Evolutionary conservation across 169 alveolate genomes (phyloP), one percentile per base, ranked within the genome.

Genomic region (Cystoisospora suis): DNA sequence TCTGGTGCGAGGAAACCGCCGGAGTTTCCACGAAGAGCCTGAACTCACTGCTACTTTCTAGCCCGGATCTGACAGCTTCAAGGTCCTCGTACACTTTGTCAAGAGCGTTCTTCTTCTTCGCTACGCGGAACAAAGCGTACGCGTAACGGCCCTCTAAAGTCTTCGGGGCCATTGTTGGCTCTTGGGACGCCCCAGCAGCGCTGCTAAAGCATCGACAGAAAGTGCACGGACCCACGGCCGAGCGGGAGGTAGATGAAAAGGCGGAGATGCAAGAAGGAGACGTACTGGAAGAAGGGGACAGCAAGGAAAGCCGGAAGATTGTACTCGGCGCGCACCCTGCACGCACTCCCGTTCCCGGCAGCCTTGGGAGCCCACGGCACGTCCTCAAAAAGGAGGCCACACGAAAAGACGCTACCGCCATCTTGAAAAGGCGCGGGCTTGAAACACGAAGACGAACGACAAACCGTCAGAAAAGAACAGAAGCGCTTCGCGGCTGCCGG

Each of bases 141-240:
- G 87, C 91, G 70, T 87, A 87, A 1, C 91, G 86, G 56, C 90
- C 90, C 72, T 86, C 90, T 56, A 86, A 69, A 34, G 79, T 86
- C 70, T 61, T 65, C 40, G 47, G 12, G 72, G 79, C n/a, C n/a
- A 12, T 20, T 49, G 61, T 20, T 49, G 9, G 9, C 61, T 20
- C 79, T 2, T 44, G 46, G 46, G 79, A 59, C 9, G 27, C 75
- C 5, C 32, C 75, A 29, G 75, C 36, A 29, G 79, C 79, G 0
- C 29, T 65, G 79, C 79, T 65, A 44, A 65, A 65, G 42, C 46
- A 40, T 38, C 4, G 46, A 3, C 79, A 44, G 29, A 44, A 20
- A 65, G 79, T 34, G 79, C 15, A 65, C n/a, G n/a, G n/a, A n/a
- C n/a, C n/a, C n/a, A n/a, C n/a, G n/a, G n/a, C n/a, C n/a, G n/a